phyloP scores from a whole-genome alignment of 352 stramenopile species.

The Phytophthora fragariaefolia region DNA sequence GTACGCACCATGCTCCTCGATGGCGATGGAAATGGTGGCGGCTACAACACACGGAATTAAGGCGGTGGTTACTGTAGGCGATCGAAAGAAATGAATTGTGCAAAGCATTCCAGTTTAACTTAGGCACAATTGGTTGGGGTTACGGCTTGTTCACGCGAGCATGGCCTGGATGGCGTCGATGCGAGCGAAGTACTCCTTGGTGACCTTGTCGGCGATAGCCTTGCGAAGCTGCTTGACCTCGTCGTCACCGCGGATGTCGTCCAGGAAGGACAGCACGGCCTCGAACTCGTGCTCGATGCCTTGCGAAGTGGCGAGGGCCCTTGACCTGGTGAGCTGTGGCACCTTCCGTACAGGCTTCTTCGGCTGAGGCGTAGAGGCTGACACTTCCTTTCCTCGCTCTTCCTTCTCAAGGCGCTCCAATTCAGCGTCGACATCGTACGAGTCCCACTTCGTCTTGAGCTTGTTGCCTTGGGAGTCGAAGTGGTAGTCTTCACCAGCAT shows the following conservation, averaged over 20 bases:
- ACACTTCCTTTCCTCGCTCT: conserved; percentile 34
- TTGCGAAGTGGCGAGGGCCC: conserved; percentile 47
- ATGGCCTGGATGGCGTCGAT: conserved; percentile 64
- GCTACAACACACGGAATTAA: neutral
- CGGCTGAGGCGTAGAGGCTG: neutral
- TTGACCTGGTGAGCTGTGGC: conserved; percentile 44
- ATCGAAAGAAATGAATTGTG: too few species aligned
- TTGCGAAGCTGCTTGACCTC: conserved; percentile 78
- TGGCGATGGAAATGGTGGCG: neutral
- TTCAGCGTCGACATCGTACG: conserved; percentile 82
- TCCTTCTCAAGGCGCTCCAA: conserved; percentile 69
- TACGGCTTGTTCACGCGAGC: conserved; percentile 24
- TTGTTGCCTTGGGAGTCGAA: conserved; percentile 89
- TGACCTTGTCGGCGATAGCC: conserved; percentile 68
- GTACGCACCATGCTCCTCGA: conserved; percentile 30
- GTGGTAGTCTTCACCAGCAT: conserved; percentile 68
- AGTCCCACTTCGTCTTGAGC: conserved; percentile 88
- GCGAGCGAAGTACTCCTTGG: conserved; percentile 66
- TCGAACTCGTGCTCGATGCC: conserved; percentile 83
- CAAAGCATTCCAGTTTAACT: too few species aligned
- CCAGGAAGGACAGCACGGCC: conserved; percentile 76
- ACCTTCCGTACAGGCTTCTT: conserved; percentile 11
- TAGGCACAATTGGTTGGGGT: neutral
- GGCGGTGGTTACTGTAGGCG: neutral
- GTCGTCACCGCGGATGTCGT: conserved; percentile 72